These are phyloP conservation scores for Fimicolochytrium jonesii DNA, from an alignment of 192 early-diverging fungal species.

Conservation along the genomic window DNA sequence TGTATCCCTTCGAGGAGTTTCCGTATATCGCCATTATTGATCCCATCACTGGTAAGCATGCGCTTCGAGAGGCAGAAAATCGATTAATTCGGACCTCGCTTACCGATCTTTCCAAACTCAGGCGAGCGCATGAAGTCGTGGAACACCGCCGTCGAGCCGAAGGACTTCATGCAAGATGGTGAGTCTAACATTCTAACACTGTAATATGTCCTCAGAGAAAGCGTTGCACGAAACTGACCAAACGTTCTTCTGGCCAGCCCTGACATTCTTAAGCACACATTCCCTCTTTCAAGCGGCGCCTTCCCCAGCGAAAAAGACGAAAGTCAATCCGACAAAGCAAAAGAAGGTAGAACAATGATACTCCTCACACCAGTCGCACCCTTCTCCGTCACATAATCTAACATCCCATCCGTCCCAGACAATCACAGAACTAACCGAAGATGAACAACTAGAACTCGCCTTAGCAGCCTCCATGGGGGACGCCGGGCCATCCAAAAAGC, in stretches of 20 bases:
- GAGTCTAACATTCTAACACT: not conserved
- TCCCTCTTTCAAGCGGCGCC: conserved; percentile 46
- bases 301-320: conserved; percentile 17
- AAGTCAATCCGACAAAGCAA: conserved; percentile 1
- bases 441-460: conserved; percentile 82
- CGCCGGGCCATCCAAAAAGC: conserved; percentile 13
- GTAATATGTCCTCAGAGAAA: not conserved
- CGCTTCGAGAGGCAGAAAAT: not conserved
- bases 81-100: not conserved
- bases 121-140: conserved; percentile 79
- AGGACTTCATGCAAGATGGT: conserved; percentile 73
- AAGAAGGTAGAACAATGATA: no score
- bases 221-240: not conserved
- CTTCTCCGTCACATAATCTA: not conserved
- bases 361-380: not conserved
- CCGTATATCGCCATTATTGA: conserved; percentile 89
- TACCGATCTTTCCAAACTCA: no score
- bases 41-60: conserved; percentile 72
- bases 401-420: conserved; percentile 15
- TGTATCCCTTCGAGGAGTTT: conserved; percentile 66
- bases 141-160: conserved; percentile 48
- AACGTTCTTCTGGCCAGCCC: not conserved
- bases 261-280: conserved; percentile 46
- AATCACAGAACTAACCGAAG: conserved; percentile 76
- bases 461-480: conserved; percentile 66